Conservation (phyloP, 1,284 basidiomycete species). For the Melampsora americana region DNA sequence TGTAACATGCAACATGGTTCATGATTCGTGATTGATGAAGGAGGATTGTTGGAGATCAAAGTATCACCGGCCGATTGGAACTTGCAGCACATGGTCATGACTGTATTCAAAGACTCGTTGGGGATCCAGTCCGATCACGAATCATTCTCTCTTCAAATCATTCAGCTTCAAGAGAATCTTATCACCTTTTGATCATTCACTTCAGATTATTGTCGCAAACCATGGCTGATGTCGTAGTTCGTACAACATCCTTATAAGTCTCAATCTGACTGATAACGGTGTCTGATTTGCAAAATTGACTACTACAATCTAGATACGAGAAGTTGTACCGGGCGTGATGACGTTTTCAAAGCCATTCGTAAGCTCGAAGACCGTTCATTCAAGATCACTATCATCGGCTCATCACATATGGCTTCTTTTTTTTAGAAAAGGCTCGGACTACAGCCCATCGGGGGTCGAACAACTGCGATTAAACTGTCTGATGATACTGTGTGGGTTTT, state of each 20-base stretch:
- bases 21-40: no score
- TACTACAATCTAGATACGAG: slow-evolving; percentile 19
- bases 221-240: slow-evolving; percentile 15
- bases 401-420: background rate
- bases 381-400: background rate
- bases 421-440: slow-evolving; percentile 61
- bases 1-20: no score
- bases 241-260: background rate
- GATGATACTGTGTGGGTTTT: slow-evolving; percentile 76
- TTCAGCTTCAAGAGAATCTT: no score
- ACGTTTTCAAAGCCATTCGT: slow-evolving; percentile 44
- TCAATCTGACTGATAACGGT: background rate
- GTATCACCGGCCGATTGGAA: no score
- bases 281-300: background rate
- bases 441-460: slow-evolving; percentile 72
- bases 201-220: background rate
- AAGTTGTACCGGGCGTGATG: slow-evolving; percentile 29
- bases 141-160: no score
- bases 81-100: no score
- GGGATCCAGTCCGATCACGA: no score
- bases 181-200: no score
- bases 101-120: no score
- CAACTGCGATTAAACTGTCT: slow-evolving; percentile 73
- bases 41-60: no score
- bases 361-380: background rate